Base-by-base conservation (phyloP, 306 rosid genomes). In the Begonia masoniana region DNA sequence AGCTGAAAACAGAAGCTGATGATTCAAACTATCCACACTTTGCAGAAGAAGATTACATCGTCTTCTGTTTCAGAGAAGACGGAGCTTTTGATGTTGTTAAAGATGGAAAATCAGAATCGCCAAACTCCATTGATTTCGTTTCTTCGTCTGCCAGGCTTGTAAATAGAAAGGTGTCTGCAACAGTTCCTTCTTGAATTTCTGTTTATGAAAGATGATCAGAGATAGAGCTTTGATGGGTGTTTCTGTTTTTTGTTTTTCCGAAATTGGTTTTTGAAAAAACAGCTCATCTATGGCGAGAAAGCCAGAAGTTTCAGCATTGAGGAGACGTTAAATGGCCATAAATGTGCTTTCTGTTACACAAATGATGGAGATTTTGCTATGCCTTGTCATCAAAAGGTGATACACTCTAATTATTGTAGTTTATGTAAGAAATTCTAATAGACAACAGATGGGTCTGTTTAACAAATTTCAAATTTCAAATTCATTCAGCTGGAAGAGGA, bases 11-110 rank as follows among this genome's bases (percentile, higher is more conserved):
- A 10, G 51, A 11, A 41, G 69, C 65, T 26, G 70, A 62, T 26
- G 52, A 64, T 51, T 72, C 84, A 14, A 71, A 58, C 42, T 62
- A 72, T 70, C 70, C 77, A 50, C 72, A 64, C 15, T 75, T 66
- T 10, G 8, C 75, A 48, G 82, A 81, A 26, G 67, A 65, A 10
- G 82, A 79, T 52, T 88, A 67, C 35, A 88, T 84, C 5, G 83
- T 74, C 15, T 79, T 84, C 61, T 70, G 78, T 63, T 79, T 84
- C 43, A 58, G 64, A 64, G 83, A 79, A 14, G 76, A 84, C 60
- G 84, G 73, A 23, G 53, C 69, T 23, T 66, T 86, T 17, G 85
- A 80, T 42, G 74, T 75, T 14, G 64, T 77, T 54, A 75, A 65
- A 58, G 69, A 72, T 47, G 61, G 54, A 39, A 64, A 66, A 43